Conservation (phyloP, 2,329 filamentous ascomycete species). For the Ophioceras dolichostomum region DNA sequence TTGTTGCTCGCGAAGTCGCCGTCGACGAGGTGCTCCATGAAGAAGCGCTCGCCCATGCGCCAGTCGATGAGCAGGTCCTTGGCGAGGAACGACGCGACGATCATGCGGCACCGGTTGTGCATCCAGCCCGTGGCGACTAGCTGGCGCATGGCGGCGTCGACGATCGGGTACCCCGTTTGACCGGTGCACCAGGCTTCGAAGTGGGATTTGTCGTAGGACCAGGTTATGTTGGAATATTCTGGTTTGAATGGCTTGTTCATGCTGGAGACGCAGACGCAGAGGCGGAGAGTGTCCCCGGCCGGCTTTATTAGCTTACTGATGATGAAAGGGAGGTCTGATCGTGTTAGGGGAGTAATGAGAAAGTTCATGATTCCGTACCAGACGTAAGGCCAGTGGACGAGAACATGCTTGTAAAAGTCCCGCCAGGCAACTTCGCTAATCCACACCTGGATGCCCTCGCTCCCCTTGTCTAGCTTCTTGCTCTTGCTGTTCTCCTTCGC, state of each 20-base stretch:
- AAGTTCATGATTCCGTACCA: too few species aligned
- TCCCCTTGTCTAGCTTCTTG: constrained; percentile 53
- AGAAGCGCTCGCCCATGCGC: constrained; percentile 69
- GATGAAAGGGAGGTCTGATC: too few species aligned
- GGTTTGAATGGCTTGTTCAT: constrained; percentile 62
- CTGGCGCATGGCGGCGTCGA: constrained; percentile 81
- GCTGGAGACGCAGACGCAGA: constrained; percentile 9
- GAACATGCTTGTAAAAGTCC: constrained; percentile 79
- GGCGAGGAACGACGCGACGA: constrained; percentile 65
- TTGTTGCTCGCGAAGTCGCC: constrained; percentile 74
- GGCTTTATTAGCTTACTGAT: neutral
- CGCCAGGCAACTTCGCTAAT: constrained; percentile 78
- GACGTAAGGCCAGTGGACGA: constrained; percentile 75
- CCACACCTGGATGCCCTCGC: constrained; percentile 57
- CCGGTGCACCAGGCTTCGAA: constrained; percentile 68
- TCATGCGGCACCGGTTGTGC: constrained; percentile 81
- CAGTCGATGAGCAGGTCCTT: constrained; percentile 77
- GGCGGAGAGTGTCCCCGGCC: too few species aligned
- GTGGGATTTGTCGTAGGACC: constrained; percentile 60
- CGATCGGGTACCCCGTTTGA: constrained; percentile 67
- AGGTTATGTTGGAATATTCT: constrained; percentile 69
- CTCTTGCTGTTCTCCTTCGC: constrained; percentile 52
- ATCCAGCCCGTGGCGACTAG: constrained; percentile 57
- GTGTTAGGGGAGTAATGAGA: too few species aligned
- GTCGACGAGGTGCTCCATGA: constrained; percentile 72